Evolutionary conservation across 352 stramenopile genomes (phyloP).

Genomic region (Phytopythium vexans): DNA sequence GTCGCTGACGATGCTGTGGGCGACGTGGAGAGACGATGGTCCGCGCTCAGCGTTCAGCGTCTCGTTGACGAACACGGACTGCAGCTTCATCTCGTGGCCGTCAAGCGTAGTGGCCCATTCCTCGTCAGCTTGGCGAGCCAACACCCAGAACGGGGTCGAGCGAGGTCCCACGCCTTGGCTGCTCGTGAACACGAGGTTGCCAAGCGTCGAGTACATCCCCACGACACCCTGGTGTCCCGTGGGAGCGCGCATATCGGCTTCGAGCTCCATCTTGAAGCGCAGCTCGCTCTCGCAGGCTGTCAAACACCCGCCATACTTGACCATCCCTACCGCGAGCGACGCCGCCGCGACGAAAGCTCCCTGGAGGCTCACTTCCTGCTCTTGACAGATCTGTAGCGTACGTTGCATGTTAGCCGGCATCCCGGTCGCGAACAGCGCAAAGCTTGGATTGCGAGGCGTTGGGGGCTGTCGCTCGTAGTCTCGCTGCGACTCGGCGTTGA

Average conservation of each 20-base stretch:
- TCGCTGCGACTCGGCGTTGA: constrained; percentile 35
- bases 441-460: constrained; percentile 36
- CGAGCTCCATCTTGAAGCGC: constrained; percentile 49
- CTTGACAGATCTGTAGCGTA: constrained; percentile 30
- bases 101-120: constrained; percentile 37
- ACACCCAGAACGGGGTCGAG: constrained; percentile 43
- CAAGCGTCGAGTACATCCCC: constrained; percentile 42
- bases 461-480: constrained; percentile 33
- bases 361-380: constrained; percentile 39
- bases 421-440: constrained; percentile 40
- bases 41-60: constrained; percentile 38
- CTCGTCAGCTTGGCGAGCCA: constrained; percentile 45
- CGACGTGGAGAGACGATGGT: constrained; percentile 26
- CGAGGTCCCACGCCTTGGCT: constrained; percentile 38
- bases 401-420: constrained; percentile 35
- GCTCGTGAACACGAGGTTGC: constrained; percentile 46
- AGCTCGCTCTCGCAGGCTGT: constrained; percentile 17
- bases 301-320: constrained; percentile 26
- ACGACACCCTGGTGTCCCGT: constrained; percentile 21
- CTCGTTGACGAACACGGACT: constrained; percentile 62
- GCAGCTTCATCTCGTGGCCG: constrained; percentile 57
- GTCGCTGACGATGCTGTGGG: constrained; percentile 47
- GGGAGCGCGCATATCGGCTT: constrained; percentile 35
- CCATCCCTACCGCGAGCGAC: constrained; percentile 43
- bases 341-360: constrained; percentile 39